Percentiles rank a stretch among this genome's conserved stretches.
phyloP scores from a whole-genome alignment of 768 basidiomycete species.

The Guyanaporus albipodus region DNA sequence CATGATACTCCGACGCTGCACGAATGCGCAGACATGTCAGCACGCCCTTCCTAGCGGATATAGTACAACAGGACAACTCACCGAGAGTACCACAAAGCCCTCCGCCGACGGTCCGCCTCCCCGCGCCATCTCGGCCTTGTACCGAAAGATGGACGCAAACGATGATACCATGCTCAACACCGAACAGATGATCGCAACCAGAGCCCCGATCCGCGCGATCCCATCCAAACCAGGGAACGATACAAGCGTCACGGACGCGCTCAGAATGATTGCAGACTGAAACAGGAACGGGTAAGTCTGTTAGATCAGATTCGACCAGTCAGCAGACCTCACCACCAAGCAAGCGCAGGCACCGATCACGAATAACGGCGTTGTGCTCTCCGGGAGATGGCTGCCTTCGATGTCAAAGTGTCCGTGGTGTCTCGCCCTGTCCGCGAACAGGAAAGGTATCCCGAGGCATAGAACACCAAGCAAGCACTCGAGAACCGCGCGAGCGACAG shows the following conservation, averaged over 20 bases:
- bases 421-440: constrained; percentile 56
- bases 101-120: constrained; percentile 44
- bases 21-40: neutral
- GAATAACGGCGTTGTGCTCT: constrained; percentile 53
- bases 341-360: constrained; percentile 63
- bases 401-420: constrained; percentile 51
- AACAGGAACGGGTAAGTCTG: constrained; percentile 3
- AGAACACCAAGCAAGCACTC: constrained; percentile 60
- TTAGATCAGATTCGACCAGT: neutral
- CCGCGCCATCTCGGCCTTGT: constrained; percentile 61
- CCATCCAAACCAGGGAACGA: constrained; percentile 71
- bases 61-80: constrained; percentile 18
- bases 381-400: constrained; percentile 47
- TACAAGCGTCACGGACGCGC: constrained; percentile 79
- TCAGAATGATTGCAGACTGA: constrained; percentile 77
- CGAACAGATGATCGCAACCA: constrained; percentile 67
- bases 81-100: constrained; percentile 53
- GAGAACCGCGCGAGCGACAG: constrained; percentile 46
- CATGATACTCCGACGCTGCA: constrained; percentile 49
- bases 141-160: constrained; percentile 64
- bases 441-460: constrained; percentile 76
- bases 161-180: constrained; percentile 66
- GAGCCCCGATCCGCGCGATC: constrained; percentile 56
- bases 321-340: constrained; percentile 48
- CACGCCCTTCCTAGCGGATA: neutral